Percentiles rank a stretch among this genome's conserved stretches.
These are phyloP conservation scores for Carex sylvatica DNA, from an alignment of 202 grass and related monocot genomes.

Conservation along the genomic window DNA sequence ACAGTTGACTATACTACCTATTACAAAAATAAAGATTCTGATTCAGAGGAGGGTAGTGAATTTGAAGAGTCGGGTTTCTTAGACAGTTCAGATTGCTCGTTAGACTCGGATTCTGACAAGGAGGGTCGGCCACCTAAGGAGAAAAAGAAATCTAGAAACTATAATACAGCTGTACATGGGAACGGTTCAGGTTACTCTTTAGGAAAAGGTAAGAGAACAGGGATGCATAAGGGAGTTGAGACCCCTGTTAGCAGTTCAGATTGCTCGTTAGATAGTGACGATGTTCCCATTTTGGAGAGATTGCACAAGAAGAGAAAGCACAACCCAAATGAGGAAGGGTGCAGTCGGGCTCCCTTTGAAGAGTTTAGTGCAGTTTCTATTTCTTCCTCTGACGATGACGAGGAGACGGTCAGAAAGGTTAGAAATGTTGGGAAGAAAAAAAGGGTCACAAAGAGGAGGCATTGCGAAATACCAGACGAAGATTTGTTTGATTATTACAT, in stretches of 20 bases:
- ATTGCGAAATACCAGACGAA: not conserved
- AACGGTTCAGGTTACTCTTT: not conserved
- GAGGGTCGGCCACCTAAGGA: not conserved
- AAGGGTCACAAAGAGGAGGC: not conserved
- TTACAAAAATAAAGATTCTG: not conserved
- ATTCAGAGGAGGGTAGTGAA: not conserved
- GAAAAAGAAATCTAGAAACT: not conserved
- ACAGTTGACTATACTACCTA: not conserved
- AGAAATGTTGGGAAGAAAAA: not conserved
- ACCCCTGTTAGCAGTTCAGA: not conserved
- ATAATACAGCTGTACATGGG: not conserved
- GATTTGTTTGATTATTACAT: constrained; percentile 2
- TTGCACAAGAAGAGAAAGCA: not conserved
- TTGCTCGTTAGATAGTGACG: not conserved
- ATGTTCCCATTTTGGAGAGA: constrained; percentile 1
- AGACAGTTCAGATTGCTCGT: not conserved
- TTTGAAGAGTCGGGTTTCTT: not conserved
- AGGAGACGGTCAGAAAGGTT: not conserved
- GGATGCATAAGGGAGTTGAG: not conserved
- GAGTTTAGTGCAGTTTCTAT: not conserved
- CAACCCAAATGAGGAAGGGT: not conserved
- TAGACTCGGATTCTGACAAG: constrained; percentile 1
- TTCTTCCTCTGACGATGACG: not conserved
- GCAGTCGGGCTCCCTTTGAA: not conserved
- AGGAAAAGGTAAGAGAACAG: not conserved